Base-by-base conservation (phyloP, 2,329 filamentous ascomycete species). In the Dothideomycetes sp. region DNA sequence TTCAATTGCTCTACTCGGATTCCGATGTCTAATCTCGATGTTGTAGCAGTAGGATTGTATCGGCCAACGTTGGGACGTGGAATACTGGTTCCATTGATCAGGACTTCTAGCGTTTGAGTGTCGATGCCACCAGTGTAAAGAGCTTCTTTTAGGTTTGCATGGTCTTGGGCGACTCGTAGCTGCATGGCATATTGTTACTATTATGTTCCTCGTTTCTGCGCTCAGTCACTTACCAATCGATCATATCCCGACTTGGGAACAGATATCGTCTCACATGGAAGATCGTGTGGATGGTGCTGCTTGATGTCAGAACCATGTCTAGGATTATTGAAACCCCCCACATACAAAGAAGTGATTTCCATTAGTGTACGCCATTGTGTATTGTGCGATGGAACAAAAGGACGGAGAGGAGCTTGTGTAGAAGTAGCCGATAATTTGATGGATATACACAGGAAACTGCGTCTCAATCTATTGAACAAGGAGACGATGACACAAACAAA, bases 101-200 rank as follows among this genome's bases (percentile, higher is more conserved):
- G 54, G 8, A 71, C 64, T 45, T 70, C 62, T 19, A 76, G 59
- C 15, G 67, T 69, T 33, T 73, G 66, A 15, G 54, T 51, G 16
- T 66, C 66, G 43, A 74, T 55, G 5, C 72, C 72, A 13, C 70
- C 71, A 31, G 61, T 60, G 45, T 70, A 64, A 9, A 76, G 61
- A 12, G 69, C 66, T 20, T 60, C 61, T 45, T 62, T 68, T 38
- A 75, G 60, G 28, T 64, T 60, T 45, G 64, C 69, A 53, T 77
- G 80, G 57, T 78, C 69, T 45, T 62, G 65, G 35, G 68, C 64
- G 19, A 47, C 47, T 40, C 59, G 63, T 18, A 61, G 54, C 64
- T 67, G 37, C n/a, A 13, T 6, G 6, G 6, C 5, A 16, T 17
- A n/a, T 9, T n/a, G 8, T 19, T 18, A 30, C 6, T 16, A 30